Evolutionary conservation across 2,329 filamentous ascomycete species (phyloP).

Genomic region (Stachybotrys echinatus): DNA sequence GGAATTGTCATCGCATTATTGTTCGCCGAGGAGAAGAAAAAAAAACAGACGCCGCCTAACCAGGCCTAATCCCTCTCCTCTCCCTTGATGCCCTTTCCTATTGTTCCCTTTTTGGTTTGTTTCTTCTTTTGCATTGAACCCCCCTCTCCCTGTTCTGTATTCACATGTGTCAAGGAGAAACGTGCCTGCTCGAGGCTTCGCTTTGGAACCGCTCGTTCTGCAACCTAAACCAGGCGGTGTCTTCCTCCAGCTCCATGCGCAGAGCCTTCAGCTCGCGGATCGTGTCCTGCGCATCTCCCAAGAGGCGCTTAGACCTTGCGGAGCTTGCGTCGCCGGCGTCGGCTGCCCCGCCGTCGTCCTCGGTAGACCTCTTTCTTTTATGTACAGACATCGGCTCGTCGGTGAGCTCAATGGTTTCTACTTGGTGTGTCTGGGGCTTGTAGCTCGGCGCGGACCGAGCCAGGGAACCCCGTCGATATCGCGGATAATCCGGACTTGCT

Average conservation of each 20-base stretch:
- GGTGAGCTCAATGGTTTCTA: neutral
- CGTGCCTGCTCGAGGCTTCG: constrained; percentile 25
- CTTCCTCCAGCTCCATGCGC: constrained; percentile 40
- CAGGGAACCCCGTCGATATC: constrained; percentile 11
- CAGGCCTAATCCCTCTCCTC: neutral
- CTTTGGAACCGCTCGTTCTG: constrained; percentile 38
- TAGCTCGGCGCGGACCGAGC: constrained; percentile 12
- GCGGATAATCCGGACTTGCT: neutral
- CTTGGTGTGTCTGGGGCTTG: constrained; percentile 13
- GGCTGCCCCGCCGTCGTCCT: constrained; percentile 16
- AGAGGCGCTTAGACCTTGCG: constrained; percentile 31
- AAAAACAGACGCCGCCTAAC: neutral
- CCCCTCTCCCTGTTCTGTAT: neutral
- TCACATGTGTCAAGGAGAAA: constrained; percentile 20
- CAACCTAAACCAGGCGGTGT: constrained; percentile 38
- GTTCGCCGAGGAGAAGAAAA: constrained; percentile 10
- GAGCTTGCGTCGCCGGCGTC: constrained; percentile 5
- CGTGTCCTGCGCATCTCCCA: constrained; percentile 35
- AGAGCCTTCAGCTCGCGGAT: constrained; percentile 34
- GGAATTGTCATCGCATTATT: no score
- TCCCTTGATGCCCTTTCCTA: neutral
- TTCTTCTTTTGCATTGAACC: neutral
- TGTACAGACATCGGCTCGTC: neutral
- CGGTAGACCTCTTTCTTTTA: constrained; percentile 25
- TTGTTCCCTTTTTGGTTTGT: neutral